Percentiles rank a stretch among this genome's conserved stretches.
Conservation (phyloP, 768 basidiomycete species). For the Saitozyma podzolica region DNA sequence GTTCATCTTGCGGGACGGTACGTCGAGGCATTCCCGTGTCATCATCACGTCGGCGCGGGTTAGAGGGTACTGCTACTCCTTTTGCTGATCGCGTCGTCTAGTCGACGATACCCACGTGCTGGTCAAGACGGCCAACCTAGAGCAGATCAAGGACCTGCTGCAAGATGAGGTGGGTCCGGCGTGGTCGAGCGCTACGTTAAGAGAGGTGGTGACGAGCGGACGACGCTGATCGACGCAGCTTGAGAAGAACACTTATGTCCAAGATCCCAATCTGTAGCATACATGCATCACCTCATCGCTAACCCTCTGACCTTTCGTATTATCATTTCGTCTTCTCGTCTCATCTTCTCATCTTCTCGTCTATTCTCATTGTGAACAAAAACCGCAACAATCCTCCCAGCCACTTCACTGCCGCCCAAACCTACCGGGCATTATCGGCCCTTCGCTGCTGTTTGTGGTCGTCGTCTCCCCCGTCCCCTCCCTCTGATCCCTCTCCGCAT, state of each 20-base stretch:
- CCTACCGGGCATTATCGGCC: neutral
- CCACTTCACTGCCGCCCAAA: no score
- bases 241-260: conserved; percentile 46
- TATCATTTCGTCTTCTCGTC: no score
- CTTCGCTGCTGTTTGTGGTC: neutral
- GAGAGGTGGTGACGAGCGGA: neutral
- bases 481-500: no score
- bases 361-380: no score
- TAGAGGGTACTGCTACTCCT: neutral
- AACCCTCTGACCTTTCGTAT: no score
- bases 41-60: neutral
- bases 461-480: conserved; percentile 1
- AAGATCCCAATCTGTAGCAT: conserved; percentile 15
- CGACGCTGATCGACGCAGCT: conserved; percentile 22
- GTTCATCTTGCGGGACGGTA: conserved; percentile 40
- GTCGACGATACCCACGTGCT: conserved; percentile 43
- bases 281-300: no score
- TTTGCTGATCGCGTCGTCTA: neutral
- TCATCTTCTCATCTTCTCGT: no score
- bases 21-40: conserved; percentile 1
- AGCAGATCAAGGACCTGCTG: conserved; percentile 41
- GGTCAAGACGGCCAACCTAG: conserved; percentile 35
- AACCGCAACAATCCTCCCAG: no score
- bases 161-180: conserved; percentile 36
- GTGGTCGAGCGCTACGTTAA: neutral